Evolutionary conservation across 768 basidiomycete species (phyloP), one percentile per base, ranked within the genome.

Genomic region (Podaxis sp.): DNA sequence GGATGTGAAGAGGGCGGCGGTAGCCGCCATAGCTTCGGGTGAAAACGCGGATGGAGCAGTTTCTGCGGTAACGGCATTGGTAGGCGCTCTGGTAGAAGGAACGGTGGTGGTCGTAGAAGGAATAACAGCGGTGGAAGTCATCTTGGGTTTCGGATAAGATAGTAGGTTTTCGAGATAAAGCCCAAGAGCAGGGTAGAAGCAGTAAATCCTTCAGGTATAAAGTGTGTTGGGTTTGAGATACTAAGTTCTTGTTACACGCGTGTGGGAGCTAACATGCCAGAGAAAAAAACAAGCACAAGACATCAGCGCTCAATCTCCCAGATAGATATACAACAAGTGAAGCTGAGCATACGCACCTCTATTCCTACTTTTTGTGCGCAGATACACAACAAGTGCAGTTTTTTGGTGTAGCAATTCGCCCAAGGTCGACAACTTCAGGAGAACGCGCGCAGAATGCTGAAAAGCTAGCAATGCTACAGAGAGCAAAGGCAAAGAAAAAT

Each of bases 81-180:
- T 15, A 44, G 15, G 1, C 0, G 15, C 15, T 44, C 2, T 49
- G 48, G 19, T 2, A 3, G 22, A 17, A 15, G 52, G n/a, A 33
- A 4, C 9, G 13, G 28, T 54, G 52, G 36, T 30, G 3, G 52
- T 33, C 0, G 30, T n/a, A 19, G 52, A 7, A 36, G 52, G 28
- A 75, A 79, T 74, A 72, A 66, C 70, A 72, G 68, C 70, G 66
- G 64, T 65, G 53, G 67, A 65, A 30, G 71, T 53, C 70, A 71
- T 73, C 67, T 68, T 67, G 60, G 42, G 51, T 63, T 59, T 60
- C 39, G 58, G 63, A 48, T 52, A 67, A 54, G 49, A 57, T 55
- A 19, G 54, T 9, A 57, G 57, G 40, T 40, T 40, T 38, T 40
- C 24, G n/a, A 40, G 36, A 40, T 15, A 22, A 40, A 4, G n/a